Evolutionary conservation across 805 yeast genomes (phyloP).

Genomic region (Kazachstania viticola): DNA sequence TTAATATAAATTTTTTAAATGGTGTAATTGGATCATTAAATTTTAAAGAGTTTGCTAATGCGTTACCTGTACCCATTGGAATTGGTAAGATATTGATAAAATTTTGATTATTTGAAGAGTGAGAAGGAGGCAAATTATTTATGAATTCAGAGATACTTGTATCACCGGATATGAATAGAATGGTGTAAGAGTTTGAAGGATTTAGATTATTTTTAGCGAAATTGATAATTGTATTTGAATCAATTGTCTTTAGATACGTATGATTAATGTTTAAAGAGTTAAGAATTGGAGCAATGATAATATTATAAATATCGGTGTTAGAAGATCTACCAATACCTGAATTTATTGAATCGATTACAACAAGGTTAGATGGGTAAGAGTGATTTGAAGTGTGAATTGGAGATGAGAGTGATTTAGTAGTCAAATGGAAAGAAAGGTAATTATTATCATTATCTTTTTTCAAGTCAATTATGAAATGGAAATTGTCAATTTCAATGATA

Average conservation of each 20-base stretch:
- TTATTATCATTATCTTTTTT: no score
- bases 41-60: slow-evolving; percentile 54
- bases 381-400: no score
- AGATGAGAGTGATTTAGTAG: no score
- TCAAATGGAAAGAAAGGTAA: no score
- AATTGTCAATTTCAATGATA: no score
- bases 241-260: slow-evolving; percentile 33
- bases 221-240: slow-evolving; percentile 29
- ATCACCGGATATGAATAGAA: slow-evolving; percentile 72
- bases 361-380: slow-evolving; percentile 7
- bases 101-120: neutral
- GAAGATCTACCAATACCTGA: slow-evolving; percentile 30
- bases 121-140: slow-evolving; percentile 31
- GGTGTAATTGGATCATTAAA: slow-evolving; percentile 27
- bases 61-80: slow-evolving; percentile 85
- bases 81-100: slow-evolving; percentile 26
- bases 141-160: slow-evolving; percentile 72
- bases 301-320: slow-evolving; percentile 29
- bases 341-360: slow-evolving; percentile 26
- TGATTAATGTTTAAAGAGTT: slow-evolving; percentile 27
- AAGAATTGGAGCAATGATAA: slow-evolving; percentile 39
- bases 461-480: no score
- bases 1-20: slow-evolving; percentile 26
- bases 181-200: slow-evolving; percentile 25
- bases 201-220: slow-evolving; percentile 29